Evolutionary conservation across 768 basidiomycete genomes (phyloP).

Genomic region (Tulasnella sp.): DNA sequence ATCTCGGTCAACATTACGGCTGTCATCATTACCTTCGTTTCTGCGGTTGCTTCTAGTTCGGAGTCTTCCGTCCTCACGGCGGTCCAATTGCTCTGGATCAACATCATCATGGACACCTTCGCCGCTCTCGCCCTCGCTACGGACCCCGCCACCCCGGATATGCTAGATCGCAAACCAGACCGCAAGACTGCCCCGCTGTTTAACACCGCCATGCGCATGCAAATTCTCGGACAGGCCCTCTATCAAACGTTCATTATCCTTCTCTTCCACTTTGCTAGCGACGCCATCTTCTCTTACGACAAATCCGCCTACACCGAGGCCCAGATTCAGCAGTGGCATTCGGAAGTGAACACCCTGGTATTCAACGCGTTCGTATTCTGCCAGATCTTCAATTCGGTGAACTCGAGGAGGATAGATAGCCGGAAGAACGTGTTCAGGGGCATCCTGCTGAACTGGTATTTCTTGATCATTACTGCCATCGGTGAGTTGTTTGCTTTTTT

Average conservation of each 20-base stretch:
- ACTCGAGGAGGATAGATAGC: conserved; percentile 76
- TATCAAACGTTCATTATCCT: conserved; percentile 79
- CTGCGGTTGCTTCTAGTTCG: conserved; percentile 63
- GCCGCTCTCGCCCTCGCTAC: conserved; percentile 96
- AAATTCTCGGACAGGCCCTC: conserved; percentile 77
- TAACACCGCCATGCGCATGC: conserved; percentile 90
- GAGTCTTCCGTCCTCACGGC: conserved; percentile 85
- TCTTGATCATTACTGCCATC: conserved; percentile 69
- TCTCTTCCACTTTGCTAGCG: conserved; percentile 78
- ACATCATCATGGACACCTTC: conserved; percentile 98
- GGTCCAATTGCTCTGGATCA: conserved; percentile 96
- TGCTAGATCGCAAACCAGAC: conserved; percentile 85
- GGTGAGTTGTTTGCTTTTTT: conserved; percentile 40
- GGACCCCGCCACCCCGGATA: conserved; percentile 71
- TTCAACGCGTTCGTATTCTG: conserved; percentile 99
- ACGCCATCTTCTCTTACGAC: conserved; percentile 50
- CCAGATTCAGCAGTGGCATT: conserved; percentile 29
- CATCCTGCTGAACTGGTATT: conserved; percentile 66
- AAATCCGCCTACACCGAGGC: conserved; percentile 22
- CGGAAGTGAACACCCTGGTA: conserved; percentile 67
- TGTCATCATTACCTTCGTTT: conserved; percentile 83
- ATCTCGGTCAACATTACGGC: conserved; percentile 91
- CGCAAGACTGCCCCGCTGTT: conserved; percentile 81
- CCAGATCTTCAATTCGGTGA: conserved; percentile 93
- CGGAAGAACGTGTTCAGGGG: conserved; percentile 84